Base-by-base conservation (phyloP, 352 stramenopile species). In the Phytopythium mirpurense region DNA sequence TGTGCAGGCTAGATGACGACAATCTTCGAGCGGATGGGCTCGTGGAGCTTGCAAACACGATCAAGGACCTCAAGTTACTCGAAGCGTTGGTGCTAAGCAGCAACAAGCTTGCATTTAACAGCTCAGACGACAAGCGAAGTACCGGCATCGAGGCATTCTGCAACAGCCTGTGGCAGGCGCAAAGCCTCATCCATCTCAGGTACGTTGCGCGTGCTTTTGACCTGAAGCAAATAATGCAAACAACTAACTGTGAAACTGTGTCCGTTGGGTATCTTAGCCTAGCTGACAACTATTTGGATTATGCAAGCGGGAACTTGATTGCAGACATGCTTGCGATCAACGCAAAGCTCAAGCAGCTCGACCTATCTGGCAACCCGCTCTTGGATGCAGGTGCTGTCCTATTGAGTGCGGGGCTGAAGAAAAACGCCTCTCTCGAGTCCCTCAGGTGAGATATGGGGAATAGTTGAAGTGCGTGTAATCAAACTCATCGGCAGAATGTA, bases 241-340 rank as follows among this genome's bases (percentile, higher is more conserved):
- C 40, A 18, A 15, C 36, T 29, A 19, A 35, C n/a, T 45, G 14
- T 43, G 19, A 15, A 19, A n/a, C 18, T 50, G 11, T 32, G 19
- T 15, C 18, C 7, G 18, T 7, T 41, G n/a, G n/a, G 3, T 29
- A 12, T 5, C 10, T n/a, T 50, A 87, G 75, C 31, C 49, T 91
- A 24, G 50, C 58, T 9, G 49, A 64, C 19, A 91, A 91, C 50
- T 51, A 62, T 27, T 53, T 91, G 4, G 80, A 89, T 52, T 88
- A 89, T 46, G 44, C 68, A 19, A 71, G 71, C 32, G 72, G 60
- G 26, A 54, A 51, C 8, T 49, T 60, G 8, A 63, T 91, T 38
- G 46, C 72, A 0, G 65, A 68, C 8, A 86, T 88, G 70, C 67
- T 91, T 0, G 61, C 59, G 16, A 70, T 84, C n/a, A 91, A 88